A percentile compares a stretch with the other conserved stretches of the same genome.
Evolutionary conservation across 129 eudicot species (phyloP).

Genomic region (Calendula officinalis): DNA sequence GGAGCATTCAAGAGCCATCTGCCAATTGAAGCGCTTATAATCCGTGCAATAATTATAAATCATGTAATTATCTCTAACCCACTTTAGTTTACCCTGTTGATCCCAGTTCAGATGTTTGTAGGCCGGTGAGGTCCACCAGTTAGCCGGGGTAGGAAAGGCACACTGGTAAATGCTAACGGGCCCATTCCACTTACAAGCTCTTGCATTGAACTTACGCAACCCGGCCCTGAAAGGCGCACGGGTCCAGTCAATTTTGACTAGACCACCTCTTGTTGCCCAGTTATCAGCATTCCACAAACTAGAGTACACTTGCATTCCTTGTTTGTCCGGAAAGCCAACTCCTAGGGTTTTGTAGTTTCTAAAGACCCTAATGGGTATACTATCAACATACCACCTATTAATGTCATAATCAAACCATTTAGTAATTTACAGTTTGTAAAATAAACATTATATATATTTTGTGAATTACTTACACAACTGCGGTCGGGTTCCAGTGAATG

Average conservation of each 20-base stretch:
- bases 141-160: slow-evolving; percentile 25
- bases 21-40: slow-evolving; percentile 36
- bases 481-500: slow-evolving; percentile 59
- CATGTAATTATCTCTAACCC: slow-evolving; percentile 47
- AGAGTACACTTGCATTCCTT: slow-evolving; percentile 57
- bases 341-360: slow-evolving; percentile 46
- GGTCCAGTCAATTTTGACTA: slow-evolving; percentile 54
- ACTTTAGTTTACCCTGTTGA: slow-evolving; percentile 36
- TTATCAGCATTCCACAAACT: slow-evolving; percentile 73
- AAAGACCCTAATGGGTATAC: slow-evolving; percentile 56
- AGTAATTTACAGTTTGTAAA: background rate
- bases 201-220: slow-evolving; percentile 35
- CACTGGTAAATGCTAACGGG: slow-evolving; percentile 34
- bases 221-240: slow-evolving; percentile 52
- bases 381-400: slow-evolving; percentile 66
- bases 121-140: slow-evolving; percentile 50
- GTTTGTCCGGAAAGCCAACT: slow-evolving; percentile 57
- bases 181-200: slow-evolving; percentile 48
- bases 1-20: slow-evolving; percentile 56
- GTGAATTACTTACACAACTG: slow-evolving; percentile 54
- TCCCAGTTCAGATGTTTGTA: slow-evolving; percentile 33
- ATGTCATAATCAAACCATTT: background rate
- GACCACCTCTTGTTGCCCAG: slow-evolving; percentile 70
- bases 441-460: background rate
- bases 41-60: slow-evolving; percentile 58